phyloP scores from a whole-genome alignment of 192 early-diverging fungal genomes.

The Linnemannia schmuckeri region DNA sequence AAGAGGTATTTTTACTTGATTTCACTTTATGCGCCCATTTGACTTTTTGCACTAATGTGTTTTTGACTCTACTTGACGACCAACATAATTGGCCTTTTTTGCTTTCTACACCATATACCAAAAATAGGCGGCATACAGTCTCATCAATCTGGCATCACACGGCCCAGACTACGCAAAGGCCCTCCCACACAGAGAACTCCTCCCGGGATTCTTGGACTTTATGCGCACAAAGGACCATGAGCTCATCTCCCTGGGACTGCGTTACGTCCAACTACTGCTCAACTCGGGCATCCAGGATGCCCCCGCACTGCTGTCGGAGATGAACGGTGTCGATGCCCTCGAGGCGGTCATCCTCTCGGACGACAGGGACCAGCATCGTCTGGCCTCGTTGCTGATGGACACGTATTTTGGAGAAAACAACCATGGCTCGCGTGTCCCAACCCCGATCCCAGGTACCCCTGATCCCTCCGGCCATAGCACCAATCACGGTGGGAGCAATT shows the following conservation, averaged over 20 bases:
- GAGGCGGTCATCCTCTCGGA: conserved; percentile 68
- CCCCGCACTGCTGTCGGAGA: conserved; percentile 30
- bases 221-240: conserved; percentile 72
- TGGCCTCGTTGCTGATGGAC: conserved; percentile 68
- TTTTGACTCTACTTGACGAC: not conserved
- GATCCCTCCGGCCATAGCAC: conserved; percentile 4
- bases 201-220: conserved; percentile 70
- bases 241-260: conserved; percentile 72
- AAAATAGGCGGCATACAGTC: conserved; percentile 68
- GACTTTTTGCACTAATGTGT: no score
- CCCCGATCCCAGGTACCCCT: conserved; percentile 50
- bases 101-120: not conserved
- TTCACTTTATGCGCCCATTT: not conserved
- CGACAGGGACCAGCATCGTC: conserved; percentile 62
- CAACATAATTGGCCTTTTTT: not conserved
- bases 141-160: conserved; percentile 73
- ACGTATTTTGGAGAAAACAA: conserved; percentile 70
- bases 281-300: conserved; percentile 60
- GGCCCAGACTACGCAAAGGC: conserved; percentile 60
- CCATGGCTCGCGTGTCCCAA: conserved; percentile 46
- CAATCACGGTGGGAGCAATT: not conserved
- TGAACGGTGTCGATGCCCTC: conserved; percentile 69
- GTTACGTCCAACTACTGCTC: conserved; percentile 69
- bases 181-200: conserved; percentile 59
- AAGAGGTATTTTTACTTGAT: conserved; percentile 60